A percentile compares a stretch with the other conserved stretches of the same genome.
Evolutionary conservation across 106 monocot species (phyloP).

Genomic region (Triglochin maritima): DNA sequence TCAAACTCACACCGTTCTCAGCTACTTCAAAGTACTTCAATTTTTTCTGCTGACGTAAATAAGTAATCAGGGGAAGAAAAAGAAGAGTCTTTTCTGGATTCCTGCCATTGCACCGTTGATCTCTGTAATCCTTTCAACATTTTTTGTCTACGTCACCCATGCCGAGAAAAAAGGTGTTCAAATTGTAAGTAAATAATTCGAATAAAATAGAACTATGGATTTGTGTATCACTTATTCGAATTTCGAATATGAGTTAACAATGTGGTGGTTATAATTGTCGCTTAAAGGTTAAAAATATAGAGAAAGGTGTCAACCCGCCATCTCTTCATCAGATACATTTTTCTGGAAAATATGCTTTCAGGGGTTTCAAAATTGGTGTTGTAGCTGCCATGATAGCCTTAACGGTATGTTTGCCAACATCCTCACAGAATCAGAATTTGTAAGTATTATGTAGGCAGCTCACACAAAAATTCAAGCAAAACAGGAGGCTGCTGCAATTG

Average conservation of each 20-base stretch:
- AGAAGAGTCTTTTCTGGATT: constrained; percentile 60
- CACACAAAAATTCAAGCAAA: neutral
- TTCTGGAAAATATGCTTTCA: constrained; percentile 33
- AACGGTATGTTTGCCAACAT: constrained; percentile 31
- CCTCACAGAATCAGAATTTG: neutral
- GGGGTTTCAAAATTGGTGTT: constrained; percentile 61
- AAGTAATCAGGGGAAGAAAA: constrained; percentile 49
- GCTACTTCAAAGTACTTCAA: neutral
- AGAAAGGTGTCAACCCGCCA: constrained; percentile 66
- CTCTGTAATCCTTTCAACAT: constrained; percentile 53
- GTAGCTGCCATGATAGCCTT: constrained; percentile 59
- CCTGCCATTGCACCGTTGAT: constrained; percentile 61
- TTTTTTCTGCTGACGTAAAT: neutral
- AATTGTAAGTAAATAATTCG: constrained; percentile 39
- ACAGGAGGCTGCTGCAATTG: constrained; percentile 79
- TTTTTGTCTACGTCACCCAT: constrained; percentile 47
- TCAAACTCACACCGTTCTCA: neutral
- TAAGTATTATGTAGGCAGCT: too few species aligned
- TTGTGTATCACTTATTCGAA: too few species aligned
- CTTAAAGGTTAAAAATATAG: constrained; percentile 44
- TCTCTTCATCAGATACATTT: constrained; percentile 54
- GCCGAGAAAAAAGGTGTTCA: constrained; percentile 64
- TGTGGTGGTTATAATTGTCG: too few species aligned
- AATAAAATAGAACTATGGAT: neutral
- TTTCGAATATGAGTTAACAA: too few species aligned